These are phyloP conservation scores for Pseudogymnoascus sp. DNA, from an alignment of 2,329 filamentous ascomycete species.

Conservation along the genomic window DNA sequence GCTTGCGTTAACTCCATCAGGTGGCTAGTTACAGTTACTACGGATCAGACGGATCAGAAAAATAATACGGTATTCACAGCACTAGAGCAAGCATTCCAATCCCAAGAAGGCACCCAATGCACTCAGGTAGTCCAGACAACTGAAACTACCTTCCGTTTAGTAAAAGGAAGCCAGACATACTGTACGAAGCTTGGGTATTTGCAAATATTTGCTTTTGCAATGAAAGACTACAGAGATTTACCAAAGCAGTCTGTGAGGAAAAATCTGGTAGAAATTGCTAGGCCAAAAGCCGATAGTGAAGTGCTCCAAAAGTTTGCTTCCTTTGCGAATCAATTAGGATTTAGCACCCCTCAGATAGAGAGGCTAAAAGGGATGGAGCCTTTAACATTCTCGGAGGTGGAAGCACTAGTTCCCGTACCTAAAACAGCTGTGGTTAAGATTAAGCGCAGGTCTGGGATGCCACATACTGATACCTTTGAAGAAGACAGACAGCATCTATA, in stretches of 20 bases:
- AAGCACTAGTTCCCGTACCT: not conserved
- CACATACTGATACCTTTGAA: constrained; percentile 14
- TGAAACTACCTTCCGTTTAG: constrained; percentile 13
- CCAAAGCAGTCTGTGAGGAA: constrained; percentile 13
- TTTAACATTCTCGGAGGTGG: not conserved
- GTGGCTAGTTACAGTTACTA: constrained; percentile 15
- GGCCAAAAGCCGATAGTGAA: constrained; percentile 16
- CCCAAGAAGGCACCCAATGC: not conserved
- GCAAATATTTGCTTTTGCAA: constrained; percentile 8
- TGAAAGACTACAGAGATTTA: constrained; percentile 16
- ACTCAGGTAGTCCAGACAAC: constrained; percentile 16
- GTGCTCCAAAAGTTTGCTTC: constrained; percentile 18
- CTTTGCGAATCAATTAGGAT: constrained; percentile 16
- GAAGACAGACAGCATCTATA: constrained; percentile 17
- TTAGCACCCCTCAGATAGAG: constrained; percentile 17
- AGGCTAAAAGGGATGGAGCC: not conserved
- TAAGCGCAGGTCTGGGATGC: constrained; percentile 16
- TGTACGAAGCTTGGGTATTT: constrained; percentile 17
- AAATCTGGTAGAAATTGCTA: constrained; percentile 18
- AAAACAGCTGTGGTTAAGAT: constrained; percentile 14
- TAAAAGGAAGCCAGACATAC: not conserved
- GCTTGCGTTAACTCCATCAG: constrained; percentile 17
- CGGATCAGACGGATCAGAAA: not conserved
- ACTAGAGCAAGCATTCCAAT: constrained; percentile 8
- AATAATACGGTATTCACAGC: constrained; percentile 16